These are phyloP conservation scores for Collariella sp. DNA, from an alignment of 495 filamentous ascomycete genomes.

Conservation along the genomic window DNA sequence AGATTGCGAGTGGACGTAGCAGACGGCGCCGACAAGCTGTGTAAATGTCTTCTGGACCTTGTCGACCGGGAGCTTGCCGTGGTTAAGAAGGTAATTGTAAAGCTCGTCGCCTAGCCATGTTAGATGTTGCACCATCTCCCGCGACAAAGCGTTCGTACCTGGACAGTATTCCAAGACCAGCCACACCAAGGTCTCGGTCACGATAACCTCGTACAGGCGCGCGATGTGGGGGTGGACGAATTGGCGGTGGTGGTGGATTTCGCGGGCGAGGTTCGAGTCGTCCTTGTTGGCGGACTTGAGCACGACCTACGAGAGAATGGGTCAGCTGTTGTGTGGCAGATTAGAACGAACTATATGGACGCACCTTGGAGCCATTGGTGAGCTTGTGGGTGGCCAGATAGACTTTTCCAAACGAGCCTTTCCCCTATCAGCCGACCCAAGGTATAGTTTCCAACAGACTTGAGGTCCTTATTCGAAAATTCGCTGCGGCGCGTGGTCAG, in stretches of 20 bases:
- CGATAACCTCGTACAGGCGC: slow-evolving; percentile 92
- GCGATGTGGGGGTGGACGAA: slow-evolving; percentile 97
- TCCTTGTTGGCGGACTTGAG: slow-evolving; percentile 96
- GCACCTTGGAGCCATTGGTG: slow-evolving; percentile 95
- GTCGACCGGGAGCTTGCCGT: slow-evolving; percentile 74
- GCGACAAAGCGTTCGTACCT: slow-evolving; percentile 46
- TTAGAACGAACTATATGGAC: slow-evolving; percentile 11
- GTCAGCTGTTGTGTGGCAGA: neutral
- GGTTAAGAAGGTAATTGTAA: slow-evolving; percentile 84
- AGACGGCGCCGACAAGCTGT: slow-evolving; percentile 89
- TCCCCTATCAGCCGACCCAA: slow-evolving; percentile 87
- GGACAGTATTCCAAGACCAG: slow-evolving; percentile 94
- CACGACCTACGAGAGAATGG: slow-evolving; percentile 58
- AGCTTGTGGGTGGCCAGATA: slow-evolving; percentile 95
- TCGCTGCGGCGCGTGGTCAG: slow-evolving; percentile 52
- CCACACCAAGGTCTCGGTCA: slow-evolving; percentile 92
- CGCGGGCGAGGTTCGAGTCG: slow-evolving; percentile 87
- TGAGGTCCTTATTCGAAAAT: slow-evolving; percentile 86
- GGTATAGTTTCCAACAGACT: slow-evolving; percentile 88
- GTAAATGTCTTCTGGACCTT: slow-evolving; percentile 95
- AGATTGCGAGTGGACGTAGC: slow-evolving; percentile 89
- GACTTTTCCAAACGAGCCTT: slow-evolving; percentile 96
- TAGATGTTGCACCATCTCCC: neutral
- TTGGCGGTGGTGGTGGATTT: slow-evolving; percentile 97
- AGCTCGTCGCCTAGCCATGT: slow-evolving; percentile 72